phyloP scores from a whole-genome alignment of 176 grass and related monocot species.

The Panicum miliaceum region DNA sequence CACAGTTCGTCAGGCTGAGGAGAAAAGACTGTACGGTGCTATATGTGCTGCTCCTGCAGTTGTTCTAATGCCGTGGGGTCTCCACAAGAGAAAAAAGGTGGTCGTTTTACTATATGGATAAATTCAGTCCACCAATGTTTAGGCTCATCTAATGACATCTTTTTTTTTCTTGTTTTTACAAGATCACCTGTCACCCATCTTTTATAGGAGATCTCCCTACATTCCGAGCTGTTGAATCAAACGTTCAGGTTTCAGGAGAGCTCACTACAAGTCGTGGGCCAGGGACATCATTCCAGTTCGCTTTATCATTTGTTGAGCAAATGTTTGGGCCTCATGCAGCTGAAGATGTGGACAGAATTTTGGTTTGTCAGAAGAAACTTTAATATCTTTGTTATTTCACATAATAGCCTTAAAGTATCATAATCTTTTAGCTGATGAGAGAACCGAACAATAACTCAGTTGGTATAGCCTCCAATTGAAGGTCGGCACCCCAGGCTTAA shows the following conservation, averaged over 20 bases:
- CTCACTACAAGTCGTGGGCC: conserved; percentile 91
- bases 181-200: conserved; percentile 95
- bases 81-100: conserved; percentile 87
- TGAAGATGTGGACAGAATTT: conserved; percentile 55
- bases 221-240: conserved; percentile 84
- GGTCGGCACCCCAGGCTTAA: neutral
- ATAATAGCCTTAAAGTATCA: neutral
- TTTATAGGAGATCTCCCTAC: conserved; percentile 85
- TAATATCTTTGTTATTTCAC: neutral
- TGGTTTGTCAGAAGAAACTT: conserved; percentile 60
- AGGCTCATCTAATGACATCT: conserved; percentile 22
- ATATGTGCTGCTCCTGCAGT: conserved; percentile 88
- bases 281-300: conserved; percentile 83
- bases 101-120: conserved; percentile 26
- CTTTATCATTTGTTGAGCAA: conserved; percentile 87
- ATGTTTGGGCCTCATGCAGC: conserved; percentile 67
- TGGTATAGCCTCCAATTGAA: neutral
- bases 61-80: conserved; percentile 83
- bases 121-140: conserved; percentile 12
- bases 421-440: neutral
- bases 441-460: neutral
- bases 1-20: conserved; percentile 77
- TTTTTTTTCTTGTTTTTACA: conserved; percentile 37
- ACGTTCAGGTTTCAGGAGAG: conserved; percentile 82
- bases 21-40: conserved; percentile 85